Percentiles rank a stretch among this genome's conserved stretches.
phyloP scores from a whole-genome alignment of 1,284 basidiomycete genomes.

The Sporisorium reilianum region DNA sequence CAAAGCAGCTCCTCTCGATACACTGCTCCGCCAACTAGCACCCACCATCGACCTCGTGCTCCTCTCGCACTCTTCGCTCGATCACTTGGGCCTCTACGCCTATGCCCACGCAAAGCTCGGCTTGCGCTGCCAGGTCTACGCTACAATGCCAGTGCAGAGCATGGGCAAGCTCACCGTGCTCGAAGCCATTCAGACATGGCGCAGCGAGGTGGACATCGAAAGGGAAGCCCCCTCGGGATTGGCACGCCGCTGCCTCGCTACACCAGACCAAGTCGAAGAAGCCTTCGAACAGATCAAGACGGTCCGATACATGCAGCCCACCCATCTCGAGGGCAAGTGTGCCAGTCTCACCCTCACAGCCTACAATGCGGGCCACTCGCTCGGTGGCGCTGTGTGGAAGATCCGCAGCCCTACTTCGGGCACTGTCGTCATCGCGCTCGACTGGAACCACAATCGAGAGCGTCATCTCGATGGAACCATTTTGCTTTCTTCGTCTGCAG shows the following conservation, averaged over 20 bases:
- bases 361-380: slow-evolving; percentile 93
- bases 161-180: slow-evolving; percentile 86
- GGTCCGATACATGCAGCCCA: slow-evolving; percentile 92
- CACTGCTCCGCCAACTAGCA: slow-evolving; percentile 70
- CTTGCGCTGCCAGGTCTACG: slow-evolving; percentile 91
- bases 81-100: slow-evolving; percentile 88
- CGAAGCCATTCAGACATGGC: slow-evolving; percentile 60
- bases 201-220: slow-evolving; percentile 61
- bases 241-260: slow-evolving; percentile 75
- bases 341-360: slow-evolving; percentile 86
- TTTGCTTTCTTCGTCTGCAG: slow-evolving; percentile 51
- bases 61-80: slow-evolving; percentile 90
- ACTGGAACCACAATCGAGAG: slow-evolving; percentile 96
- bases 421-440: slow-evolving; percentile 93
- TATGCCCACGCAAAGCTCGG: slow-evolving; percentile 90
- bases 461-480: slow-evolving; percentile 96
- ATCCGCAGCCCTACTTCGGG: slow-evolving; percentile 95
- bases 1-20: slow-evolving; percentile 44
- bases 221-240: slow-evolving; percentile 11
- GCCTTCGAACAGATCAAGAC: slow-evolving; percentile 93
- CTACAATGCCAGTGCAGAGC: slow-evolving; percentile 93
- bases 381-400: slow-evolving; percentile 98
- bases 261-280: slow-evolving; percentile 86
- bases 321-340: slow-evolving; percentile 85
- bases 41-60: slow-evolving; percentile 85